Evolutionary conservation across 352 stramenopile species (phyloP), one percentile per base, ranked within the genome.

Genomic region (Phytophthora nicotianae): DNA sequence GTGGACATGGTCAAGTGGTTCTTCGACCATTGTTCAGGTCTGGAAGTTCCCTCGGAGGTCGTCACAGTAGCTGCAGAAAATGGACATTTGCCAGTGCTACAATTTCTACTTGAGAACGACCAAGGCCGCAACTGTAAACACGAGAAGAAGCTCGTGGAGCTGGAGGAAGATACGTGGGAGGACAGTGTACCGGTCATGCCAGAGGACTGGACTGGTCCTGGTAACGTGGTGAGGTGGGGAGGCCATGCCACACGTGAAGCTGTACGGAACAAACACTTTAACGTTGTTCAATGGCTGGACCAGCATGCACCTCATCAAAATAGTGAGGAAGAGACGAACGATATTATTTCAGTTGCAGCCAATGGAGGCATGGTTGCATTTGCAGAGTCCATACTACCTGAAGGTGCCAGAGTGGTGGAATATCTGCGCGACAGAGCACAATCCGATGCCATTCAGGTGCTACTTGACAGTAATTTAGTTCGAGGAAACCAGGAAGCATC

Each of bases 181-280:
- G 51, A 59, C 17, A 59, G 51, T 24, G 51, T 59, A 4, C 51
- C 51, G 4, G 26, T 50, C 24, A 59, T 50, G 51, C 13, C 38
- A 1, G 47, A 27, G 14, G 27, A n/a, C 13, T 59, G 51, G 40
- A 43, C 5, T 16, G 40, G 40, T 13, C 51, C 38, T 50, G 51
- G 51, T 5, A 50, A 59, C 13, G 19, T 33, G 6, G 51, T 58
- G 19, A 48, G 37, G 11, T 58, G 50, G 50, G 50, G 50, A 42
- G 50, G 50, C 10, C 50, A 42, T 16, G 23, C 50, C n/a, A 58
- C 38, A 3, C 37, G 23, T 20, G 38, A 50, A 32, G 50, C 38
- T 42, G 38, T 58, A 21, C n/a, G 24, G 11, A 19, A 14, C 13
- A 58, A 58, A 58, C 40, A 58, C 24, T 58, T 58, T 45, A 17